Base-by-base conservation (phyloP, 441 rosid genomes). In the Erodium trifolium region DNA sequence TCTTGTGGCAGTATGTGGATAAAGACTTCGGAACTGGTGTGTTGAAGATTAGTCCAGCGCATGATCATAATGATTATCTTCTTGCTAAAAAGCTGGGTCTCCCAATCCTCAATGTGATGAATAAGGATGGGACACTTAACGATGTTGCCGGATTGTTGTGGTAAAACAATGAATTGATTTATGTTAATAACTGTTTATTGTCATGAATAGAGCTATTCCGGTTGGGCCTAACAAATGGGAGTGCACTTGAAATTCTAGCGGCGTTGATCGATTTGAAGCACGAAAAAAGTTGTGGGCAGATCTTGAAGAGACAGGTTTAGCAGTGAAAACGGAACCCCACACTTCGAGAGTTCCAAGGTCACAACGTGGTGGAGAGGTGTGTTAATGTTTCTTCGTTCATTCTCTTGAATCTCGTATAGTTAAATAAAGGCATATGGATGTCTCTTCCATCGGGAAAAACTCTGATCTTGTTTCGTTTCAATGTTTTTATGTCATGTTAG, bases 11-110 rank as follows among this genome's bases (percentile, higher is more conserved):
- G 99, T 81, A 86, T 80, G 99, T 93, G 77, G 99, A 93, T 81
- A 91, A 89, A 82, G 99, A 93, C 71, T 91, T 93, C 81, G 99
- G 99, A 79, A 93, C 99, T 68, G 99, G 99, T 68, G 97, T 89
- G 65, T 84, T 93, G 84, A 93, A 93, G 87, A 91, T 93, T 88
- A 93, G 99, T 77, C 99, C 99, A 17, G 99, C 97, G 60, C 99
- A 93, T 75, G 97, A 93, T 85, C 99, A 93, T 75, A 93, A 87
- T 70, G 99, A 93, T 81, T 93, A 93, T 75, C 85, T 89, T 79
- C 93, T 93, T 68, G 99, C 99, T 73, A 87, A 96, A 78, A 93
- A 93, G 86, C 85, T 89, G 69, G 99, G 99, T 74, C 96, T 93
- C 70, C 97, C 99, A 23, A 89, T 93, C 71, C 88, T 93, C 78